Conservation (phyloP, 108 stramenopile species). For the Skeletonema costatum region DNA sequence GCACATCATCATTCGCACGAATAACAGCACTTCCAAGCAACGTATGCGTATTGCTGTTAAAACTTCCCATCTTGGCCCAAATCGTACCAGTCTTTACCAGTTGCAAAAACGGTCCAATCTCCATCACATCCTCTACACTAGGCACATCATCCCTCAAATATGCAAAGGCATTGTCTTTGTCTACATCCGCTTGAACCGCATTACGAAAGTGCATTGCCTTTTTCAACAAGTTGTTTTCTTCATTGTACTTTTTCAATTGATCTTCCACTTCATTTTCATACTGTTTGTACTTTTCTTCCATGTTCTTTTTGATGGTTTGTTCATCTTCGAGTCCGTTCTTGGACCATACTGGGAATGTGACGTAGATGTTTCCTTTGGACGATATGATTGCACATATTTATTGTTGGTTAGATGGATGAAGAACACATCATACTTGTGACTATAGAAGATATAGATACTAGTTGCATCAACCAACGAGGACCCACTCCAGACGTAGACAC, state of each 20-base stretch:
- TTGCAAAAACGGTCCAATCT: background rate
- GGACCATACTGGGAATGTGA: background rate
- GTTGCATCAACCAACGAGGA: no score
- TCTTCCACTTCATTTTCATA: background rate
- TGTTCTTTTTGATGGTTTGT: background rate
- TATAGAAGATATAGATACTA: no score
- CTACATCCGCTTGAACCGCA: slow-evolving; percentile 9
- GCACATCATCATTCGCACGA: background rate
- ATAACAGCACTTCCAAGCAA: slow-evolving; percentile 1
- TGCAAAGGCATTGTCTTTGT: background rate
- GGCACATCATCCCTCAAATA: background rate
- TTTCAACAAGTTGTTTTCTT: slow-evolving; percentile 7
- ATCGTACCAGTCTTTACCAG: slow-evolving; percentile 8
- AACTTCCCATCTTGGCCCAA: slow-evolving; percentile 3
- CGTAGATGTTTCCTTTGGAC: background rate
- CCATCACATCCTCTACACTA: slow-evolving; percentile 1
- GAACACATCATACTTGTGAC: no score
- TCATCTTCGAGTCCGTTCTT: background rate
- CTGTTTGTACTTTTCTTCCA: background rate
- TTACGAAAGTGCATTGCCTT: slow-evolving; percentile 19
- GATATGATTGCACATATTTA: background rate
- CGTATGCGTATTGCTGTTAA: background rate
- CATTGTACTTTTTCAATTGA: slow-evolving; percentile 2
- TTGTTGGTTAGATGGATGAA: background rate
- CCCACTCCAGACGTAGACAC: no score